A percentile compares a stretch with the other conserved stretches of the same genome.
Evolutionary conservation across 2,329 filamentous ascomycete species (phyloP).

Genomic region (Colletotrichum caudatum): DNA sequence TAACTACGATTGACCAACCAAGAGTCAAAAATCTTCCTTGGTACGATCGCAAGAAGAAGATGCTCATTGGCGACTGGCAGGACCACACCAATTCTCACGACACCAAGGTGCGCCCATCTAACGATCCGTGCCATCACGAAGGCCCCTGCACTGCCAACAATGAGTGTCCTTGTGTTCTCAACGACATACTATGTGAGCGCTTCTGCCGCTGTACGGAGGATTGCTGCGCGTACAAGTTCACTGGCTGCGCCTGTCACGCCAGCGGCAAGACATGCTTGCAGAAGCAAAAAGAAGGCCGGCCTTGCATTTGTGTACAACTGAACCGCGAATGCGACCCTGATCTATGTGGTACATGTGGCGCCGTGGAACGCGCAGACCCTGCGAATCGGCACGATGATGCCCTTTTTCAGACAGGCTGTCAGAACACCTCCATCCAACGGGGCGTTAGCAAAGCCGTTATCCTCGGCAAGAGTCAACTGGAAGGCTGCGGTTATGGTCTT

Average conservation of each 20-base stretch:
- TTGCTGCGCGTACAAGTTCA: constrained; percentile 72
- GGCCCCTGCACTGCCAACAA: constrained; percentile 71
- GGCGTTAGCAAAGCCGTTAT: constrained; percentile 74
- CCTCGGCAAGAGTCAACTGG: constrained; percentile 77
- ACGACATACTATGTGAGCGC: constrained; percentile 77
- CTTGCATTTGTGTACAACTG: constrained; percentile 78
- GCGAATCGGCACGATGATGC: constrained; percentile 71
- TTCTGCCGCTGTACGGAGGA: constrained; percentile 74
- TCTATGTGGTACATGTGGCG: constrained; percentile 79
- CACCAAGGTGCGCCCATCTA: constrained; percentile 67
- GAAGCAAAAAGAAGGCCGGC: constrained; percentile 65
- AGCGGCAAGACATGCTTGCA: constrained; percentile 69
- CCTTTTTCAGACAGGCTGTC: constrained; percentile 71
- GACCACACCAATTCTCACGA: constrained; percentile 67
- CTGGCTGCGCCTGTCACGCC: constrained; percentile 73
- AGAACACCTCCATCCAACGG: constrained; percentile 79
- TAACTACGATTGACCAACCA: constrained; percentile 44
- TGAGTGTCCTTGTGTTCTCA: constrained; percentile 71
- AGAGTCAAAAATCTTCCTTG: constrained; percentile 62
- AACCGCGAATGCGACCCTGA: constrained; percentile 86
- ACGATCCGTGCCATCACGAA: constrained; percentile 76
- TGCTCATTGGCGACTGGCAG: constrained; percentile 66
- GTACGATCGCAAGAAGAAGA: constrained; percentile 69
- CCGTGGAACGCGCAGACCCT: constrained; percentile 75
- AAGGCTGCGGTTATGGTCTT: constrained; percentile 78